Evolutionary conservation across 257 asterid species (phyloP), one percentile per base, ranked within the genome.

Genomic region (Phtheirospermum japonicum): DNA sequence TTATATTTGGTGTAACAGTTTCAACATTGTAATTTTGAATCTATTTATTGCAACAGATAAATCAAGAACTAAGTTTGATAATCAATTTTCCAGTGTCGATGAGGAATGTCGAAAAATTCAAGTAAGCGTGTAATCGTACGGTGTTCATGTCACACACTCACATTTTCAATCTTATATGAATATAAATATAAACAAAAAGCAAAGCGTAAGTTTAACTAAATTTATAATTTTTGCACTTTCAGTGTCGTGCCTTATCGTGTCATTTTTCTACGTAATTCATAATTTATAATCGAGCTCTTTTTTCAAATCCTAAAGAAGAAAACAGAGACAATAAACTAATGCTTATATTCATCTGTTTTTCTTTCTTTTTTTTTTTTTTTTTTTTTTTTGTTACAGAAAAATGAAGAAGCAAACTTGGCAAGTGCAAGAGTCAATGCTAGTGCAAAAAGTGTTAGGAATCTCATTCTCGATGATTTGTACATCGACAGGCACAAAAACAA

Each of bases 381-480:
- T n/a, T n/a, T n/a, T n/a, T n/a, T 58, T 2, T 70, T 73, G 67
- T 40, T 49, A 43, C 80, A 82, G 90, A 67, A 55, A 10, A 48
- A 48, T 34, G 78, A 46, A 77, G 59, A 71, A 56, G 70, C 31
- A 19, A 51, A 65, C 23, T 31, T 69, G 52, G 76, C 57, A 34
- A 45, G 66, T 60, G 1, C 12, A 2, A 58, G 4, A 33, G 40
- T 45, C 46, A 8, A 46, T n/a, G 57, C 18, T 13, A n/a, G 51
- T 4, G 52, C 5, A 14, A 67, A 31, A 40, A 59, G 67, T 9
- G 61, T 46, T 60, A 58, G 61, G 19, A 42, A 43, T 31, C 63
- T 39, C 39, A 30, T 39, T 18, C 45, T 4, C 28, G 57, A 50
- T 28, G 67, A 68, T 28, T 11, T 20, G 20, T 16, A 61, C 65